These are phyloP conservation scores for Botryotinia convoluta DNA, from an alignment of 2,329 filamentous ascomycete species.

Conservation along the genomic window DNA sequence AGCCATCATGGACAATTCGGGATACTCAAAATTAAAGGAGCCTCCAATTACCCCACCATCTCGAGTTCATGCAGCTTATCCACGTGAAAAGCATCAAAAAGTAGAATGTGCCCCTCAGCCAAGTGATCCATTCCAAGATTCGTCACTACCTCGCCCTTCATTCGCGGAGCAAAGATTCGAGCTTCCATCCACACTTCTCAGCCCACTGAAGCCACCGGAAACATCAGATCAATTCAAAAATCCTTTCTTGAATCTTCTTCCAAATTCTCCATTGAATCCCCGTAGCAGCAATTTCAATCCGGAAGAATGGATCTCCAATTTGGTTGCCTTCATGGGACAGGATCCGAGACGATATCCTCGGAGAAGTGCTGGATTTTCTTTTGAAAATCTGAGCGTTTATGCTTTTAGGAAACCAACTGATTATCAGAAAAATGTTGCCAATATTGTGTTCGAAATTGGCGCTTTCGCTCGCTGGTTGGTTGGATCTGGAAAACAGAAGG, in stretches of 20 bases:
- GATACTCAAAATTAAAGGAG: slow-evolving; percentile 13
- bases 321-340: slow-evolving; percentile 39
- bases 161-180: slow-evolving; percentile 9
- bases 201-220: background rate
- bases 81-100: slow-evolving; percentile 21
- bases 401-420: slow-evolving; percentile 67
- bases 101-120: slow-evolving; percentile 14
- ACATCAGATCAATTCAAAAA: slow-evolving; percentile 16
- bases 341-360: slow-evolving; percentile 42
- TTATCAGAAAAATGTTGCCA: slow-evolving; percentile 65
- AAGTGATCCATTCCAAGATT: background rate
- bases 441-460: slow-evolving; percentile 52
- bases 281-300: slow-evolving; percentile 50
- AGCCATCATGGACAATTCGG: slow-evolving; percentile 16
- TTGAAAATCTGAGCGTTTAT: slow-evolving; percentile 65
- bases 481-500: slow-evolving; percentile 50
- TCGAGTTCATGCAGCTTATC: slow-evolving; percentile 19
- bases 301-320: slow-evolving; percentile 47
- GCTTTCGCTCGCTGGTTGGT: slow-evolving; percentile 48
- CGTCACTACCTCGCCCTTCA: background rate
- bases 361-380: slow-evolving; percentile 62
- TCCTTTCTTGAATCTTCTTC: slow-evolving; percentile 21
- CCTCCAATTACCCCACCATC: slow-evolving; percentile 15
- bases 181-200: background rate
- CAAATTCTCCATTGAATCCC: slow-evolving; percentile 45